Evolutionary conservation across 176 grass and related monocot genomes (phyloP).

Genomic region (Bromus sterilis): DNA sequence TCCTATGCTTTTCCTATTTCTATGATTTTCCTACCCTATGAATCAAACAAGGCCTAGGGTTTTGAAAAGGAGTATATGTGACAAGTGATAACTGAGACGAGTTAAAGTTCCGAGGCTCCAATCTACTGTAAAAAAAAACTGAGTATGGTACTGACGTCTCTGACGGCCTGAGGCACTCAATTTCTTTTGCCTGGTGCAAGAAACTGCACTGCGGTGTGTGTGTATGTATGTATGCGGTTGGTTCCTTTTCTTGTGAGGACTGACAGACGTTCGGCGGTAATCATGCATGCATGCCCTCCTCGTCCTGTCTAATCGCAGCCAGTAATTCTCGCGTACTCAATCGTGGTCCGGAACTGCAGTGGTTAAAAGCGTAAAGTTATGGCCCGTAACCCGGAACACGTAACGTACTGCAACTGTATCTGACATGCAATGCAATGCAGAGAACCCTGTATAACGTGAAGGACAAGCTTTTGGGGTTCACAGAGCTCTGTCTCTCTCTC

Average conservation of each 20-base stretch:
- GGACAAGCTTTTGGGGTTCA: neutral
- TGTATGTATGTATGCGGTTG: neutral
- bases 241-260: too few species aligned
- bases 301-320: neutral
- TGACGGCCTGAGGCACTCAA: neutral
- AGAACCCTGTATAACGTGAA: neutral
- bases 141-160: neutral
- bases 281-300: neutral
- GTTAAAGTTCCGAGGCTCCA: neutral
- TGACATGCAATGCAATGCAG: neutral
- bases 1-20: too few species aligned
- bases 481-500: neutral
- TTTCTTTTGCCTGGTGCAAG: neutral
- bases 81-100: neutral
- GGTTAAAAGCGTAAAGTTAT: neutral
- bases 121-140: neutral
- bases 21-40: too few species aligned
- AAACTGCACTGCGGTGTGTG: conserved; percentile 7
- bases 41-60: too few species aligned
- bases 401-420: neutral
- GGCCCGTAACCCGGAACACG: neutral
- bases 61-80: too few species aligned
- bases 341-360: neutral
- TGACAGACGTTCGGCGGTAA: neutral
- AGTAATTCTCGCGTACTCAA: neutral